Percentiles rank a stretch among this genome's conserved stretches.
Evolutionary conservation across 495 filamentous ascomycete species (phyloP).

Genomic region (Talaromyces proteolyticus): DNA sequence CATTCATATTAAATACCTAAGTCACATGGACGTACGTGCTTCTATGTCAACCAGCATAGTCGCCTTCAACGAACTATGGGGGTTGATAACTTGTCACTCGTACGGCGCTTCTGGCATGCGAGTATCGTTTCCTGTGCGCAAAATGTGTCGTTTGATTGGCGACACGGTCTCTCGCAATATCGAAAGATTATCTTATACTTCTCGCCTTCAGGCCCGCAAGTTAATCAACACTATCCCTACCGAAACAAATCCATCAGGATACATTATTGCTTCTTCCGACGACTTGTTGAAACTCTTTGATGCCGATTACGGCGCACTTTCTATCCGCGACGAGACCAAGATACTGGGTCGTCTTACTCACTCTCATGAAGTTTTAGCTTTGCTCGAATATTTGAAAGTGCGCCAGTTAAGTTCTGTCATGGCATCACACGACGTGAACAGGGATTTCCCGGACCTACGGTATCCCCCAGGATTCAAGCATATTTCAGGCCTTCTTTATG

Average conservation of each 20-base stretch:
- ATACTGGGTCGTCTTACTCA: slow-evolving; percentile 70
- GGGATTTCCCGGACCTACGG: slow-evolving; percentile 78
- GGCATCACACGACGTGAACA: slow-evolving; percentile 67
- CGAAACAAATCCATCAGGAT: slow-evolving; percentile 78
- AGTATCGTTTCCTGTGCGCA: slow-evolving; percentile 84
- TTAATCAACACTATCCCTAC: slow-evolving; percentile 76
- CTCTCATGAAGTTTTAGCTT: slow-evolving; percentile 76
- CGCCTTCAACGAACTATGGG: slow-evolving; percentile 62
- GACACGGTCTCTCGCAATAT: slow-evolving; percentile 86
- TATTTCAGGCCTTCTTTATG: slow-evolving; percentile 78
- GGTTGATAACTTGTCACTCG: slow-evolving; percentile 80
- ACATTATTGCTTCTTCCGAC: slow-evolving; percentile 87
- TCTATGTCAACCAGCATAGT: slow-evolving; percentile 96
- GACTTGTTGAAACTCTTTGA: slow-evolving; percentile 83
- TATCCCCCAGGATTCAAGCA: slow-evolving; percentile 75
- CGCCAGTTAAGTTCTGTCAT: slow-evolving; percentile 71
- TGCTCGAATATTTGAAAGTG: slow-evolving; percentile 81
- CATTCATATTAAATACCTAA: slow-evolving; percentile 82
- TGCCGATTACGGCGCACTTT: slow-evolving; percentile 82
- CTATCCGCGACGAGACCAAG: slow-evolving; percentile 83
- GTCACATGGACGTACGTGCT: slow-evolving; percentile 84
- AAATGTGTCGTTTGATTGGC: slow-evolving; percentile 89
- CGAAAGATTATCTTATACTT: slow-evolving; percentile 82
- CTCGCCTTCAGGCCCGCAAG: slow-evolving; percentile 74
- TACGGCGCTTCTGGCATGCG: slow-evolving; percentile 78